Evolutionary conservation across 2,329 filamentous ascomycete genomes (phyloP), one percentile per base, ranked within the genome.

Genomic region (Metarhizium humberi): DNA sequence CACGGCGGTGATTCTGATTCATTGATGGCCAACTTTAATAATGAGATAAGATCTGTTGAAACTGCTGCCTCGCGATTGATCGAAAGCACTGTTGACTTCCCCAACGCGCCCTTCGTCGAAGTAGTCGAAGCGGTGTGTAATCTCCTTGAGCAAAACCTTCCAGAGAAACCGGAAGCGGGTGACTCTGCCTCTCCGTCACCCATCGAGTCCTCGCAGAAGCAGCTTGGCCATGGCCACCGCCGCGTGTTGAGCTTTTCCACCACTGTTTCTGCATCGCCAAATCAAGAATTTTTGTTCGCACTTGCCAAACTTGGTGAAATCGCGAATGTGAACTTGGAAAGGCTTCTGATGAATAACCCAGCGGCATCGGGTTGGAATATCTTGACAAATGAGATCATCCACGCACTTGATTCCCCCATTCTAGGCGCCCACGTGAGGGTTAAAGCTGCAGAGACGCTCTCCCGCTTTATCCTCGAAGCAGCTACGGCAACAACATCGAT

Each of bases 11-110:
- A 84, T 29, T 71, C 75, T 42, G 73, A 65, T 51, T 69, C 69
- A 20, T 71, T 82, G 55, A 79, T 83, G 61, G 77, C 78, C 10
- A 90, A 89, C 62, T 85, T 97, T 63, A 84, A 82, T 42, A 78
- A 82, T 0, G 94, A 99, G 67, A 87, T 96, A 32, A 82, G 87
- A 57, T 90, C 94, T 36, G 92, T 97, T 0, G 90, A 96, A 68
- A 86, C 87, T 6, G 94, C 94, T 3, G 90, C 91, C 1, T 84
- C 85, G 1, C 84, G 94, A 59, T 77, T 99, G 18, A 85, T 97
- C 56, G 94, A 97, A 67, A 96, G 91, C 70, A 97, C 92, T 0
- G 78, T 87, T 16, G 92, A 96, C 62, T 97, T 95, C 63, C 90
- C 91, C 0, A 91, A 92, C 60, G 78, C 84, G 16, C 78, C 90